phyloP scores from a whole-genome alignment of 1,284 basidiomycete genomes.

The Ceratobasidium sp. region DNA sequence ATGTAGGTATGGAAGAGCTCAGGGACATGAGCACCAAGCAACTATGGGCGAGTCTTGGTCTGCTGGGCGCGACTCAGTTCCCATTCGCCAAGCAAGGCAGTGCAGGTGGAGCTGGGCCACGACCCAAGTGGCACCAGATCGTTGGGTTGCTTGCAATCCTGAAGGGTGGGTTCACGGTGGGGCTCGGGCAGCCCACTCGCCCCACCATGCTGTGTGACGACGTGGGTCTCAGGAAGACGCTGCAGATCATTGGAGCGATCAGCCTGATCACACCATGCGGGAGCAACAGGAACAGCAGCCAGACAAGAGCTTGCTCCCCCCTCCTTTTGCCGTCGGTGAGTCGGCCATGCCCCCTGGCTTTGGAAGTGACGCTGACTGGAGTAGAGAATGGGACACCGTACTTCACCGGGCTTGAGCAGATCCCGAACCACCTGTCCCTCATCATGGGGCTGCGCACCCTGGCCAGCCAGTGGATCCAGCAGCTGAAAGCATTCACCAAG shows the following conservation, averaged over 20 bases:
- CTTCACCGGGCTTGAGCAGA: conserved; percentile 2
- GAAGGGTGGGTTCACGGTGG: background rate
- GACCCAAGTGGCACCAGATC: conserved; percentile 19
- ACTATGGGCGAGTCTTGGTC: background rate
- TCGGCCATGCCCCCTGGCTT: background rate
- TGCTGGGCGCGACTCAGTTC: background rate
- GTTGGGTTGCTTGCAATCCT: background rate
- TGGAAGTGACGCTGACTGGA: background rate
- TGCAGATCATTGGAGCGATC: conserved; percentile 1
- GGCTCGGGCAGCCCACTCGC: background rate
- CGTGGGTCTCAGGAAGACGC: conserved; percentile 16
- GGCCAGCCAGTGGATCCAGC: conserved; percentile 17
- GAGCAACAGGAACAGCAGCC: conserved; percentile 5
- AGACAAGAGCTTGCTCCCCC: background rate
- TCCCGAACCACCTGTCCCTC: background rate
- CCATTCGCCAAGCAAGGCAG: background rate
- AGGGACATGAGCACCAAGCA: background rate
- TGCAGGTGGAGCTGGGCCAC: background rate
- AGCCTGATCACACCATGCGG: background rate
- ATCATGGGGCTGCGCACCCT: conserved; percentile 13
- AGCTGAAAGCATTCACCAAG: conserved; percentile 5
- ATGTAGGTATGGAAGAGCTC: conserved; percentile 9
- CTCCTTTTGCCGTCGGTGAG: conserved; percentile 13
- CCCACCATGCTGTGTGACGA: conserved; percentile 19
- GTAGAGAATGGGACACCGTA: conserved; percentile 1